Percentiles rank a stretch among this genome's conserved stretches.
Conservation (phyloP, 2,329 filamentous ascomycete genomes). For the Xylariomycetidae sp. region DNA sequence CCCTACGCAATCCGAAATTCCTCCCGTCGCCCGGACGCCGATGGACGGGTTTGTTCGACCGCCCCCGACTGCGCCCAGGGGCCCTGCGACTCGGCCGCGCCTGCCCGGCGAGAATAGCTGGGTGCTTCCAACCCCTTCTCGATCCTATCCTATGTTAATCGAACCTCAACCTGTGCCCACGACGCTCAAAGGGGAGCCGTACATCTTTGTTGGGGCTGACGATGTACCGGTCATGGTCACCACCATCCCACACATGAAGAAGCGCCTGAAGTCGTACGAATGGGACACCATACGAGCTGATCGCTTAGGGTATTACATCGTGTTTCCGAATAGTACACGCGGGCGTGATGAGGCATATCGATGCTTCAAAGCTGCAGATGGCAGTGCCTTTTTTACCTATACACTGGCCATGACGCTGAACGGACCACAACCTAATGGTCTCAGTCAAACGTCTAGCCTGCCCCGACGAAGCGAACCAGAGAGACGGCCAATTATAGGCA, state of each 20-base stretch:
- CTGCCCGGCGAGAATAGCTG: constrained; percentile 32
- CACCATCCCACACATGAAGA: constrained; percentile 86
- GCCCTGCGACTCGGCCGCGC: constrained; percentile 55
- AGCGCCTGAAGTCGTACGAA: constrained; percentile 76
- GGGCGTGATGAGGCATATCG: constrained; percentile 78
- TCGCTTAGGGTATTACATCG: constrained; percentile 80
- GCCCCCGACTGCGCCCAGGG: constrained; percentile 82
- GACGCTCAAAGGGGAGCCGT: constrained; percentile 72
- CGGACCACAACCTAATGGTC: constrained; percentile 24
- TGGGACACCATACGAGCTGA: constrained; percentile 82
- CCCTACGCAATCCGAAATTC: constrained; percentile 4
- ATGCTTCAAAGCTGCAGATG: constrained; percentile 74
- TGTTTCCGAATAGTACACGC: constrained; percentile 74
- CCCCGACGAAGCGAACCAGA: constrained; percentile 19
- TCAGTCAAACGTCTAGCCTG: constrained; percentile 23
- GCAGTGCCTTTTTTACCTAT: constrained; percentile 85
- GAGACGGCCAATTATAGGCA: constrained; percentile 32
- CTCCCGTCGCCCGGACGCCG: constrained; percentile 23
- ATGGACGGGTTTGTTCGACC: constrained; percentile 53
- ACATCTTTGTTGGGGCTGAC: constrained; percentile 82
- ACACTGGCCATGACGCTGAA: constrained; percentile 85
- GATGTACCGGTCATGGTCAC: constrained; percentile 83
- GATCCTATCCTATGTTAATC: constrained; percentile 40
- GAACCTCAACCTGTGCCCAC: no score
- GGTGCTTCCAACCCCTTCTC: constrained; percentile 37